These are phyloP conservation scores for Tympanopsis confertula DNA, from an alignment of 2,329 filamentous ascomycete genomes.

Conservation along the genomic window DNA sequence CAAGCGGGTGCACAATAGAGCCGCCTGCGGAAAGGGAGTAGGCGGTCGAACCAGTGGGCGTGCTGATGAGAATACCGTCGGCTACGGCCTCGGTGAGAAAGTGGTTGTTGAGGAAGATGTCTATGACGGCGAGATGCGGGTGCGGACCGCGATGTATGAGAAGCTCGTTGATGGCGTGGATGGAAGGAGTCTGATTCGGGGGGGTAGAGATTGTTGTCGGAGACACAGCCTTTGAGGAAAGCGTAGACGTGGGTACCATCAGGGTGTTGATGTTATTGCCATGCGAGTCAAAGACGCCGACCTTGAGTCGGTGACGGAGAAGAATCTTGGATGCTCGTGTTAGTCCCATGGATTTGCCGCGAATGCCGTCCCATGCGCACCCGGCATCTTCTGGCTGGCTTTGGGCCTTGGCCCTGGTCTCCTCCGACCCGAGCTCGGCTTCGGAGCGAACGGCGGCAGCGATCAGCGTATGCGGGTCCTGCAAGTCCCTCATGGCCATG, in stretches of 20 bases:
- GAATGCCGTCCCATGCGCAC: constrained; percentile 46
- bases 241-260: too few species aligned
- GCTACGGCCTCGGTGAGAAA: constrained; percentile 63
- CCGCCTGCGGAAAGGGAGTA: constrained; percentile 61
- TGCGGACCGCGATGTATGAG: constrained; percentile 58
- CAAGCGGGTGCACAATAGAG: constrained; percentile 63
- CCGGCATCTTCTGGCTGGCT: constrained; percentile 13
- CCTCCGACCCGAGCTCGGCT: constrained; percentile 19
- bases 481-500: constrained; percentile 27
- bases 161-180: constrained; percentile 60
- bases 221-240: too few species aligned
- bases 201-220: constrained; percentile 16
- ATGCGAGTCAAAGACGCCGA: not conserved
- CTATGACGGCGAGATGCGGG: constrained; percentile 58
- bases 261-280: constrained; percentile 16
- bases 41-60: constrained; percentile 62
- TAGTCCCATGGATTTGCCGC: constrained; percentile 38
- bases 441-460: constrained; percentile 15
- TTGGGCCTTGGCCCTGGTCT: constrained; percentile 1
- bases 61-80: constrained; percentile 63
- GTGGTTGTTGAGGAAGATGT: constrained; percentile 54
- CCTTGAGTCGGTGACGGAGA: not conserved
- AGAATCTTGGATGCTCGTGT: not conserved
- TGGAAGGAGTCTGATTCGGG: constrained; percentile 3
- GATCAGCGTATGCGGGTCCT: constrained; percentile 27